Evolutionary conservation across 2,329 filamentous ascomycete genomes (phyloP).

Genomic region (Pseudogymnoascus sp.): DNA sequence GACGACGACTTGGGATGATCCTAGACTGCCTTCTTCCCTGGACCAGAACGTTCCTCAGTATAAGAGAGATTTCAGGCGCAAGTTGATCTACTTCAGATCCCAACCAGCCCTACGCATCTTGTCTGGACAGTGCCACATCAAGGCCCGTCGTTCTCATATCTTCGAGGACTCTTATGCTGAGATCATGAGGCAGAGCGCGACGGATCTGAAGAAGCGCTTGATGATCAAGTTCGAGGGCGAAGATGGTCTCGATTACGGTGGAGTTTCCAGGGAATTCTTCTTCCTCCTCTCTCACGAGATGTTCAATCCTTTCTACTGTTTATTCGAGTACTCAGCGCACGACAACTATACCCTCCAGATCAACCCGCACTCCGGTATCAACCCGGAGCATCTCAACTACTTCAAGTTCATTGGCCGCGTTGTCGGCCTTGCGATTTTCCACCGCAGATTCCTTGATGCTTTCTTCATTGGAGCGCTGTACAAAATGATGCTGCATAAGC

Average conservation of each 20-base stretch:
- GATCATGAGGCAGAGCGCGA: conserved; percentile 92
- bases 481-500: conserved; percentile 97
- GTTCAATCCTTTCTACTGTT: conserved; percentile 99
- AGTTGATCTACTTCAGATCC: conserved; percentile 98
- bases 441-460: conserved; percentile 90
- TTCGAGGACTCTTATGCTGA: conserved; percentile 99
- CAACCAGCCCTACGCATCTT: conserved; percentile 93
- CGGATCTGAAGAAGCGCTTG: conserved; percentile 91
- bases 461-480: conserved; percentile 99
- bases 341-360: conserved; percentile 99
- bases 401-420: conserved; percentile 99
- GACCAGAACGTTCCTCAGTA: conserved; percentile 99
- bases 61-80: conserved; percentile 96
- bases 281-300: conserved; percentile 98
- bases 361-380: conserved; percentile 98
- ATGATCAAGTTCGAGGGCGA: conserved; percentile 99
- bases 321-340: conserved; percentile 98
- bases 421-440: conserved; percentile 95
- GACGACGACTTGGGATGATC: conserved; percentile 98
- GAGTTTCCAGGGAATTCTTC: conserved; percentile 97
- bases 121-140: conserved; percentile 95
- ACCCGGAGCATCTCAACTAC: conserved; percentile 97
- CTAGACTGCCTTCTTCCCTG: conserved; percentile 84
- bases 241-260: conserved; percentile 95
- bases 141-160: conserved; percentile 91